These are phyloP conservation scores for Exophiala spinifera DNA, from an alignment of 2,329 filamentous ascomycete genomes.

Conservation along the genomic window DNA sequence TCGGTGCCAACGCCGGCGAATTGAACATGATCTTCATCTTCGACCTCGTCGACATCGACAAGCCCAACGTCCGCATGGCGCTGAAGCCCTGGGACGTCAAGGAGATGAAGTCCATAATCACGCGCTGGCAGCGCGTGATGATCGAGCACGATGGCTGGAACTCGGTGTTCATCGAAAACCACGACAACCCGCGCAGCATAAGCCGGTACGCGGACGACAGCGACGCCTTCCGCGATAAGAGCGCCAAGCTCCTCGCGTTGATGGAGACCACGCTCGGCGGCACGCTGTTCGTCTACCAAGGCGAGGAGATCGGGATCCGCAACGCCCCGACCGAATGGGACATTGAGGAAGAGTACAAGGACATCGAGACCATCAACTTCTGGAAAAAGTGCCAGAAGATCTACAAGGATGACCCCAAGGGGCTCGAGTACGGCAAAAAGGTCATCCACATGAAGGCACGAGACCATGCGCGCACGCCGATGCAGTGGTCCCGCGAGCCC, in stretches of 20 bases:
- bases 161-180: slow-evolving; percentile 53
- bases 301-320: slow-evolving; percentile 66
- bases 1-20: slow-evolving; percentile 35
- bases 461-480: slow-evolving; percentile 34
- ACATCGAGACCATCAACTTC: slow-evolving; percentile 61
- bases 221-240: slow-evolving; percentile 45
- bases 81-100: slow-evolving; percentile 40
- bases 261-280: slow-evolving; percentile 49
- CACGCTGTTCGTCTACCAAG: slow-evolving; percentile 67
- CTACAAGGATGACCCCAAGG: slow-evolving; percentile 27
- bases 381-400: slow-evolving; percentile 44
- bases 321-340: slow-evolving; percentile 61
- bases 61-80: slow-evolving; percentile 32
- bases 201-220: slow-evolving; percentile 48
- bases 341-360: slow-evolving; percentile 63
- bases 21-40: slow-evolving; percentile 45
- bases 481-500: slow-evolving; percentile 26
- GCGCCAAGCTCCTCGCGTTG: slow-evolving; percentile 47
- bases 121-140: slow-evolving; percentile 50
- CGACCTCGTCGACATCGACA: slow-evolving; percentile 35
- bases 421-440: slow-evolving; percentile 30
- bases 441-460: slow-evolving; percentile 33
- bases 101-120: slow-evolving; percentile 42
- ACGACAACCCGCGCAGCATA: slow-evolving; percentile 52
- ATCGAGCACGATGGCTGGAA: slow-evolving; percentile 51